Base-by-base conservation (phyloP, 2,329 filamentous ascomycete species). In the Biscogniauxia sp. region DNA sequence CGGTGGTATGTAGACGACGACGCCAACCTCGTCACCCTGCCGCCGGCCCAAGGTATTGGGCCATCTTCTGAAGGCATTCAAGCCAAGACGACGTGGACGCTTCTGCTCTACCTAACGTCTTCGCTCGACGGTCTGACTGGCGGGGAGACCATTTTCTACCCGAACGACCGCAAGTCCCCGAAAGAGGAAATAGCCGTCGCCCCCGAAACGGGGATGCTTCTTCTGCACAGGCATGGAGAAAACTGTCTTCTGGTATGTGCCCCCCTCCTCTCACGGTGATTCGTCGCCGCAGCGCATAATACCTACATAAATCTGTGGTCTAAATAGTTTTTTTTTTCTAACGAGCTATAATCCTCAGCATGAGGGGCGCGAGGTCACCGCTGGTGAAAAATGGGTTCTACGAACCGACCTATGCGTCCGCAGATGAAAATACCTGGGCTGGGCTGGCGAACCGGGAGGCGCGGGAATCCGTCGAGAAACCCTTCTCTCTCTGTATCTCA, bases 61-160 rank as follows among this genome's bases (percentile, higher is more conserved):
- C 72, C 28, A 32, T 32, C 74, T 26, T 73, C 73, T 8, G 64
- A 55, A 9, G 66, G 74, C n/a, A 75, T 76, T 11, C 78, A 79
- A 20, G 88, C 84, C 20, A 88, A 83, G 69, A 97, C 94, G 5
- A 97, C 93, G 0, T 97, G 93, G 93, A 97, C 94, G 0, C 79
- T 97, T 5, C 82, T 97, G 0, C 84, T 97, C 41, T 98, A 97
- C 72, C 82, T 97, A 58, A 95, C 91, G 0, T 92, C 89, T 0
- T 80, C 86, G 2, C 77, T 83, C 1, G 91, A 91, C 6, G 90
- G 90, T 3, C 96, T 93, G 69, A 75, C 84, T 20, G 94, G 94
- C 20, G 94, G 94, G 32, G 92, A 97, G 76, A 97, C 94, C 0
- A 91, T 95, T 32, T 97, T 97, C 75, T 96, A 96, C 72, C 91